phyloP scores from a whole-genome alignment of 371 early-diverging fungal genomes.

The Mucor piriformis region DNA sequence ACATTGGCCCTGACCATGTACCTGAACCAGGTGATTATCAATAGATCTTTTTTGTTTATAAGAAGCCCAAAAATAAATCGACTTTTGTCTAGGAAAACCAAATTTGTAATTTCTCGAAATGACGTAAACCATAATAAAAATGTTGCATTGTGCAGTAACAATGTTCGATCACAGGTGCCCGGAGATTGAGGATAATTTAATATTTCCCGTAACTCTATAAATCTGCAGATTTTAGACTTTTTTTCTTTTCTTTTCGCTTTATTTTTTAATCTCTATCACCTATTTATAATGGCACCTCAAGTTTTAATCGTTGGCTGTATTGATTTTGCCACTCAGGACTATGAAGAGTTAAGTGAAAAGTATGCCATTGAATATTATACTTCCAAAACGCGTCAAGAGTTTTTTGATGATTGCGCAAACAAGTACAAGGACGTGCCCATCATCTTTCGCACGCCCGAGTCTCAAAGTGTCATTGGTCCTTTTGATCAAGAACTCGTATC shows the following conservation, averaged over 20 bases:
- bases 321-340: conserved; percentile 32
- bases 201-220: no score
- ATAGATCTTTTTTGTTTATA: conserved; percentile 65
- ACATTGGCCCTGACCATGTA: conserved; percentile 64
- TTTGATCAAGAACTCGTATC: conserved; percentile 44
- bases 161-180: no score
- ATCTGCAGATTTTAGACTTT: no score
- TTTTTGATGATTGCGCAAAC: conserved; percentile 38
- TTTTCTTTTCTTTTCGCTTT: no score
- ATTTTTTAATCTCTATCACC: no score
- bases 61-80: conserved; percentile 40
- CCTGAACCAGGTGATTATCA: conserved; percentile 62
- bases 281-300: conserved; percentile 16
- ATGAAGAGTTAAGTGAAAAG: conserved; percentile 22
- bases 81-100: conserved; percentile 35
- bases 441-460: conserved; percentile 32
- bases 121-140: conserved; percentile 1
- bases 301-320: conserved; percentile 43
- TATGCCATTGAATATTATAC: conserved; percentile 31
- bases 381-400: conserved; percentile 36
- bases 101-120: conserved; percentile 52
- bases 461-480: conserved; percentile 23
- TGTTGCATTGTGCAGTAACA: no score
- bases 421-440: conserved; percentile 38
- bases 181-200: no score